phyloP scores from a whole-genome alignment of 768 basidiomycete genomes.

The Hypholoma sublateritium region DNA sequence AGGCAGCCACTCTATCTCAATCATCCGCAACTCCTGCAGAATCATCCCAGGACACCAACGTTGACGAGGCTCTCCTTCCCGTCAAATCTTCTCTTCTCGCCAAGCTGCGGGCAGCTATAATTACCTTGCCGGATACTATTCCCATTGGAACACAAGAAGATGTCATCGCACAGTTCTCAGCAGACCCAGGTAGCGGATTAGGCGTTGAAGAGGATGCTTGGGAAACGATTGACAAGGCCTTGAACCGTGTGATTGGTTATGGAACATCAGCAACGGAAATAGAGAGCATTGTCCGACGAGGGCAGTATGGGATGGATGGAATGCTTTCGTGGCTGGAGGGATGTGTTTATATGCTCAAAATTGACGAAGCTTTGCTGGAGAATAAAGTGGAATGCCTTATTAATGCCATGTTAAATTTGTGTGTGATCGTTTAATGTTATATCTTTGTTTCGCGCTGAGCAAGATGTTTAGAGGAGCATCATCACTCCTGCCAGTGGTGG shows the following conservation, averaged over 20 bases:
- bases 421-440: background rate
- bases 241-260: background rate
- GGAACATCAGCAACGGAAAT: background rate
- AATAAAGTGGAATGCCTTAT: background rate
- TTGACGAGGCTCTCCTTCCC: no score
- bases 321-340: background rate
- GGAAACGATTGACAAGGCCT: background rate
- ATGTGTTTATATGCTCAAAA: background rate
- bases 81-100: no score
- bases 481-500: no score
- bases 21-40: no score
- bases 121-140: background rate
- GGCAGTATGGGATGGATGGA: background rate
- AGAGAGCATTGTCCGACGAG: background rate
- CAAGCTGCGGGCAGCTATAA: no score
- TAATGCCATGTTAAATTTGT: background rate
- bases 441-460: no score
- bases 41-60: no score
- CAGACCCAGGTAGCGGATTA: background rate
- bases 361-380: background rate
- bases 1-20: no score
- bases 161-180: background rate
- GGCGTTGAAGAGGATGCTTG: background rate
- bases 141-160: background rate
- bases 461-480: background rate